Base-by-base conservation (phyloP, 176 grass and related monocot genomes). In the Cenchrus fungigraminus region DNA sequence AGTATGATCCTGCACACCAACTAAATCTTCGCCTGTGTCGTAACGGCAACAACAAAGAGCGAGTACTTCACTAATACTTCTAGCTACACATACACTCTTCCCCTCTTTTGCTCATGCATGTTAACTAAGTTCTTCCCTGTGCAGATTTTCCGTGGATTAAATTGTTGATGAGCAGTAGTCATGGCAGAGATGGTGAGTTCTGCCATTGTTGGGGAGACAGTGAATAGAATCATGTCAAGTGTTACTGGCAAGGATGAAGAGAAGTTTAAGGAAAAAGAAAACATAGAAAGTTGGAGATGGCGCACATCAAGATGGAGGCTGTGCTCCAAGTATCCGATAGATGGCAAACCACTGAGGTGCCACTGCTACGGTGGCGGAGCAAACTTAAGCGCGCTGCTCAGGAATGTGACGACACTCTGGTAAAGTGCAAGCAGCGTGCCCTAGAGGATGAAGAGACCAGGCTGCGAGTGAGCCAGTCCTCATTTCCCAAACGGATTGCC, bases 201-300 rank as follows among this genome's bases (percentile, higher is more conserved):
- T 34, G 72, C 72, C 25, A 52, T 74, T 5, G 8, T 74, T 1
- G 71, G 69, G 10, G 71, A 74, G 6, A 74, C 49, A 9, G 25
- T 74, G 71, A 74, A 51, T 5, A 74, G 6, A 17, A 74, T 53
- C 47, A 53, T 73, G 11, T 74, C 71, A 32, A 74, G 6, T 15
- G 3, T 74, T 17, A 29, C 45, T 37, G 59, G 25, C 82, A 74
- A 65, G 58, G 45, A 73, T 52, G 17, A 25, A 13, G 31, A 54
- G 46, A 84, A 25, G 34, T 62, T 29, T 15, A 65, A 61, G 16
- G 29, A 40, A 9, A 52, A n/a, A 13, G 81, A 83, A 8, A 60
- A 74, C 31, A 69, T 69, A 60, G 70, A 83, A 61, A 84, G 71
- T 17, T 53, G 31, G 71, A 76, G 47, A 75, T 75, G 60, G 72